Evolutionary conservation across 2,329 filamentous ascomycete species (phyloP).

Genomic region (Neonectria neomacrospora): DNA sequence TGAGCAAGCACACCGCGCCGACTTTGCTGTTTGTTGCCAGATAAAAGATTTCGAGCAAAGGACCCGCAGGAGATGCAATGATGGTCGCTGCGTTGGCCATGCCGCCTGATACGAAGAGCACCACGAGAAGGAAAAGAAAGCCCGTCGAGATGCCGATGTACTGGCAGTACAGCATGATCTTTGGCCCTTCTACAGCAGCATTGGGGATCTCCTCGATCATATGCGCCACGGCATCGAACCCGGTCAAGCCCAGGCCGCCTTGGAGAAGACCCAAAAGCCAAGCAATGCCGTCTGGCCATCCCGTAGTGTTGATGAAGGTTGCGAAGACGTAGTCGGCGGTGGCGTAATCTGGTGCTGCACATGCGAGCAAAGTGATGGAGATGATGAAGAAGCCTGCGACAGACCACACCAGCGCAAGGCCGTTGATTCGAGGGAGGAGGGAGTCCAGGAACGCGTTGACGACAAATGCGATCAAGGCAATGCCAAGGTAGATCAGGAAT

Average conservation of each 20-base stretch:
- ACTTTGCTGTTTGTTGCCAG: conserved; percentile 70
- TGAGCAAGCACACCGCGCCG: conserved; percentile 72
- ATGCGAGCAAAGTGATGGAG: conserved; percentile 73
- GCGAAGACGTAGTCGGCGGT: conserved; percentile 47
- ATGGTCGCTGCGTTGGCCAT: conserved; percentile 57
- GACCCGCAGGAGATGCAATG: conserved; percentile 65
- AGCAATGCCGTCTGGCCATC: conserved; percentile 49
- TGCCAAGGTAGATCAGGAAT: conserved; percentile 63
- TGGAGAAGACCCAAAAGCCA: conserved; percentile 50
- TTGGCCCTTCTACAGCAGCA: conserved; percentile 45
- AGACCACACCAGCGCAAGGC: conserved; percentile 76
- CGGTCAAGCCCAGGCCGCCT: conserved; percentile 48
- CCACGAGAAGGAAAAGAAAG: conserved; percentile 69
- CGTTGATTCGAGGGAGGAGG: conserved; percentile 61
- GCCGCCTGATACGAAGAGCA: conserved; percentile 72
- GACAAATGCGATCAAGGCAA: conserved; percentile 44
- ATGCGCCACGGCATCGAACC: conserved; percentile 50
- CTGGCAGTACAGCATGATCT: conserved; percentile 65
- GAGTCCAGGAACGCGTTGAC: conserved; percentile 48
- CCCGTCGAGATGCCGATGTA: conserved; percentile 71
- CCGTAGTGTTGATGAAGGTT: conserved; percentile 47
- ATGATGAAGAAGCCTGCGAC: conserved; percentile 75
- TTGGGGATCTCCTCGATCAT: conserved; percentile 52
- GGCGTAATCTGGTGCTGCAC: conserved; percentile 69
- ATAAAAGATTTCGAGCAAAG: conserved; percentile 70